Evolutionary conservation across 116 monocot species (phyloP).

Genomic region (Cymodocea nodosa): DNA sequence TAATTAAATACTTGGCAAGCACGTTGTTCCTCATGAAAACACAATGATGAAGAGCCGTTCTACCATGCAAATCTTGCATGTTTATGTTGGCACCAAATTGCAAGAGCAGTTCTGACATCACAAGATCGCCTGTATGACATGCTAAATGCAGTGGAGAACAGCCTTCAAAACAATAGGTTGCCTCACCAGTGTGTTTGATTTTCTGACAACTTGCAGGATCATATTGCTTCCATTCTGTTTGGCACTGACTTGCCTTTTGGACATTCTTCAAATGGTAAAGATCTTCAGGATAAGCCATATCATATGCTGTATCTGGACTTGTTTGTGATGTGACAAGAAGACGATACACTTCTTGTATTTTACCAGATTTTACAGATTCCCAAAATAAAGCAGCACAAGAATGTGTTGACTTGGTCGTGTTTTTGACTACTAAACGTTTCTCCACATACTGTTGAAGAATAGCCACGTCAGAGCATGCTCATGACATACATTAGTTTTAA

Average conservation of each 20-base stretch:
- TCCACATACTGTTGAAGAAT: slow-evolving; percentile 52
- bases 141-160: slow-evolving; percentile 78
- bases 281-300: slow-evolving; percentile 28
- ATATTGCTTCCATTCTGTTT: slow-evolving; percentile 18
- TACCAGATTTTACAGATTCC: slow-evolving; percentile 61
- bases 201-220: slow-evolving; percentile 50
- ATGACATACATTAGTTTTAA: background rate
- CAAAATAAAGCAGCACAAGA: slow-evolving; percentile 28
- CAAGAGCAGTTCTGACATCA: slow-evolving; percentile 72
- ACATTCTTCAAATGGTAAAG: slow-evolving; percentile 25
- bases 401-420: slow-evolving; percentile 21
- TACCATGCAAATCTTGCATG: slow-evolving; percentile 71
- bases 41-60: slow-evolving; percentile 80
- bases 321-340: slow-evolving; percentile 50
- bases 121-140: slow-evolving; percentile 61
- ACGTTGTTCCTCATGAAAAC: slow-evolving; percentile 50
- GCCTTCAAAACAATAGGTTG: slow-evolving; percentile 51
- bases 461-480: background rate
- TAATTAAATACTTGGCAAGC: slow-evolving; percentile 67
- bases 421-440: slow-evolving; percentile 39
- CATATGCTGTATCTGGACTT: slow-evolving; percentile 53
- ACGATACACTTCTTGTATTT: slow-evolving; percentile 58
- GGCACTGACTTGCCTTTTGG: slow-evolving; percentile 7
- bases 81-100: slow-evolving; percentile 92
- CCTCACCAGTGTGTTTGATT: slow-evolving; percentile 33